Base-by-base conservation (phyloP, 2,329 filamentous ascomycete species). In the Ilyonectria destructans region DNA sequence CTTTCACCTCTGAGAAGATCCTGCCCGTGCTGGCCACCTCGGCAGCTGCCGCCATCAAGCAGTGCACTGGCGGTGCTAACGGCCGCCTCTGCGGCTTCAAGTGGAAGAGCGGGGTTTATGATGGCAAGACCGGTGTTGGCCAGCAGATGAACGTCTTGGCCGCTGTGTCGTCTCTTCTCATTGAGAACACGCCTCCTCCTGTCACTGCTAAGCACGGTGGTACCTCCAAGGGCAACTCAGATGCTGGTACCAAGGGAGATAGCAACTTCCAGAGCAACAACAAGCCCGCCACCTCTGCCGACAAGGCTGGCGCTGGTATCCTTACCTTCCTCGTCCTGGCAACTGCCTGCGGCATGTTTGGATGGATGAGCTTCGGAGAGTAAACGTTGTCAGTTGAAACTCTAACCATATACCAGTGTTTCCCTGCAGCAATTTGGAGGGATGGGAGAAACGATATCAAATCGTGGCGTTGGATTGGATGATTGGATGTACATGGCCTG, bases 91-190 rank as follows among this genome's bases (percentile, higher is more conserved):
- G 90, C 71, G 86, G 88, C 15, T 84, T 89, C 58, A 82, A 82
- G 65, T 91, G 89, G 89, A 83, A 82, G 43, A 77, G 78, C 6
- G 84, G 82, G 2, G 75, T 72, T 5, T 90, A 85, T 72, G 88
- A 90, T 69, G 86, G 86, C 49, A 87, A 83, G 65, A 85, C 81
- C 4, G 88, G 89, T 35, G 87, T 89, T 58, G 88, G 89, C 9
- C 88, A 91, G 77, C 83, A 89, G 74, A 89, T 91, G 84, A 86
- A 86, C 61, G 89, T 86, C 0, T 79, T 91, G 15, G 85, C 86
- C 29, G 85, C 89, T 4, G 84, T 90, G 19, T 85, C 85, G 6
- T 85, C 85, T 1, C 85, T 87, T 5, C 79, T 91, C 51, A 82
- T 88, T 51, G 76, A 79, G 31, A 70, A 78, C 5, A 80, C 81